Conservation (phyloP, 2,329 filamentous ascomycete genomes). For the Scleromitrula shiraiana region DNA sequence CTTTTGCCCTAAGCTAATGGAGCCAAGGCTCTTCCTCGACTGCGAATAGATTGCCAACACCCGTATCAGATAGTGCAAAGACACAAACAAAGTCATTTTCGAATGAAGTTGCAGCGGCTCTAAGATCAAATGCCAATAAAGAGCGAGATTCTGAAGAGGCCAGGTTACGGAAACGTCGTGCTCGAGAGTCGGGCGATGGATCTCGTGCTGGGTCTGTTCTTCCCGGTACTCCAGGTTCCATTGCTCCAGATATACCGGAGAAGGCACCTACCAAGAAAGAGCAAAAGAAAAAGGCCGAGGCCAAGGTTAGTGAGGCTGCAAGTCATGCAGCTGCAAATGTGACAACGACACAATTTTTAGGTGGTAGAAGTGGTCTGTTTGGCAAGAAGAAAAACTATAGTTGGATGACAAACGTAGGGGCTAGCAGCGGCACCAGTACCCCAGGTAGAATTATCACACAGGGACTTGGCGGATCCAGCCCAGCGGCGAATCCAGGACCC, state of each 20-base stretch:
- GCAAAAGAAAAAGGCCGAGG: constrained; percentile 64
- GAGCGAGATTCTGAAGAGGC: constrained; percentile 69
- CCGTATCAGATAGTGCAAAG: constrained; percentile 41
- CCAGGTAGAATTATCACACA: constrained; percentile 31
- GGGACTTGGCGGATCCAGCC: constrained; percentile 31
- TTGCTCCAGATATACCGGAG: constrained; percentile 54
- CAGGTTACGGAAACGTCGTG: constrained; percentile 49
- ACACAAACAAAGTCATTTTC: constrained; percentile 38
- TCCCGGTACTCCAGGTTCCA: constrained; percentile 52
- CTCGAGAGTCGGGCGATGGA: constrained; percentile 47
- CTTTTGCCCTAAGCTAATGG: constrained; percentile 23
- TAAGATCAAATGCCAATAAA: constrained; percentile 54
- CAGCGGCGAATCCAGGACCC: constrained; percentile 30
- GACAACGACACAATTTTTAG: constrained; percentile 71
- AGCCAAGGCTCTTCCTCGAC: constrained; percentile 26
- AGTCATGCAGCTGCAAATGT: constrained; percentile 76
- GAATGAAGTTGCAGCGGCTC: constrained; percentile 38
- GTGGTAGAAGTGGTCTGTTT: constrained; percentile 49
- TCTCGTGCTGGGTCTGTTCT: constrained; percentile 42
- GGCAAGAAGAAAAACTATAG: constrained; percentile 66
- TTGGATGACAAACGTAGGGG: constrained; percentile 54
- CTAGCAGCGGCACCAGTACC: constrained; percentile 44
- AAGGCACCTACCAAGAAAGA: constrained; percentile 85
- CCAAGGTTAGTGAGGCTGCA: constrained; percentile 66
- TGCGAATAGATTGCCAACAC: constrained; percentile 36